Evolutionary conservation across 2,329 filamentous ascomycete genomes (phyloP), one percentile per base, ranked within the genome.

Genomic region (Xylaria sp.): DNA sequence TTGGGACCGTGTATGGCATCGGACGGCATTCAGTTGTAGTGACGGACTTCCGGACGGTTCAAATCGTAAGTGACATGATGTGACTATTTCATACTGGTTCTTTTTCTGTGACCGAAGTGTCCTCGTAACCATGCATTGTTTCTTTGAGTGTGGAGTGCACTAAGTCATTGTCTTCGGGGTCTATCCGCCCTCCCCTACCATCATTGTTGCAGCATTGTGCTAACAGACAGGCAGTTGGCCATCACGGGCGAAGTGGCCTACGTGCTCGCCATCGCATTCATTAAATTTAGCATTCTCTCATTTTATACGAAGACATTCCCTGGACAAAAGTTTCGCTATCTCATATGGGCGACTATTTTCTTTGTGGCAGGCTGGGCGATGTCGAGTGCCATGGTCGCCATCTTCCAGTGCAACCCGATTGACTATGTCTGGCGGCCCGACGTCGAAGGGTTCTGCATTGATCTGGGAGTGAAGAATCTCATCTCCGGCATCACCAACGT

Each of bases 361-460:
- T 6, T 60, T 7, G 58, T 64, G 10, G 23, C 37, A 7, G 55
- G 57, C 30, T 64, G 62, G 62, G 60, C 52, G 7, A 60, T 62
- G 57, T 57, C 62, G 1, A 58, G 59, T 46, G 54, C 48, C 3
- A 39, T 62, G n/a, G 51, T 57, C 39, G 55, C 60, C 42, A 42
- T 64, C 39, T 60, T 64, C 39, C 62, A 60, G 55, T 64, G 62
- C 8, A 55, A 39, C 5, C 59, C 59, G 9, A 53, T 60, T 39
- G 57, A 55, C 13, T 58, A 60, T 16, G 49, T 60, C 44, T 64
- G 62, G 62, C 18, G 44, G 10, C 13, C 55, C 9, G 55, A 59
- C 19, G 39, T 44, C 2, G 48, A 50, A 5, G 57, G 34, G 0
- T 37, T 52, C 10, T 62, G 62, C 47, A 46, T 64, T 30, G 44